Evolutionary conservation across 2,329 filamentous ascomycete genomes (phyloP), one percentile per base, ranked within the genome.

Genomic region (Penicillium glabrum): DNA sequence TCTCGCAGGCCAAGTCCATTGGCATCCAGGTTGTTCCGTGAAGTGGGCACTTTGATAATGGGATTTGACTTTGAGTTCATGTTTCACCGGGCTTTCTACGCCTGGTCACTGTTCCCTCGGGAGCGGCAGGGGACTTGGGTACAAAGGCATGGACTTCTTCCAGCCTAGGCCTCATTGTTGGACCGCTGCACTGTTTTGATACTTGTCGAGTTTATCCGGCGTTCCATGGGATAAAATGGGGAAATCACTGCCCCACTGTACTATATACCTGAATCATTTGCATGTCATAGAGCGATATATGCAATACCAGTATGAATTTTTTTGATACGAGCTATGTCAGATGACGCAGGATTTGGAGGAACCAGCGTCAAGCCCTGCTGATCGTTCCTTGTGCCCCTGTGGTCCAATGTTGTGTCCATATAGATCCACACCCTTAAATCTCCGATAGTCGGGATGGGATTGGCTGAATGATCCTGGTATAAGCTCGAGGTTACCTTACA

Each of bases 1-100:
- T 93, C 64, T 87, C 80, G 64, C 88, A 90, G 75, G 87, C 88
- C 56, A 90, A 86, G 77, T 89, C 88, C 21, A 86, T 92, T 68
- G 90, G 90, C 16, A 83, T 95, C 54, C 80, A 83, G 47, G 85
- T 95, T 41, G 83, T 89, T 56, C 83, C 87, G 60, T 92, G 63
- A 71, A 10, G 10, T 21, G 26, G 19, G 4, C 9, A 41, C 13
- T 27, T 9, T 14, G 21, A 24, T 19, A 27, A 51, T 16, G 33
- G 24, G 11, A 33, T 41, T 41, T 11, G 26, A 49, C 23, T 41
- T 19, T 43, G 19, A 23, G 39, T 23, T 23, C 39, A 27, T 33
- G n/a, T 31, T 27, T 31, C 45, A 46, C 45, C 45, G 26, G 16
- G 16, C n/a, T 31, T 10, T 31, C 27, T 31, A 19, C 45, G 24